A percentile compares a stretch with the other conserved stretches of the same genome.
Evolutionary conservation across 176 grass and related monocot genomes (phyloP).

Genomic region (Raddia guianensis): DNA sequence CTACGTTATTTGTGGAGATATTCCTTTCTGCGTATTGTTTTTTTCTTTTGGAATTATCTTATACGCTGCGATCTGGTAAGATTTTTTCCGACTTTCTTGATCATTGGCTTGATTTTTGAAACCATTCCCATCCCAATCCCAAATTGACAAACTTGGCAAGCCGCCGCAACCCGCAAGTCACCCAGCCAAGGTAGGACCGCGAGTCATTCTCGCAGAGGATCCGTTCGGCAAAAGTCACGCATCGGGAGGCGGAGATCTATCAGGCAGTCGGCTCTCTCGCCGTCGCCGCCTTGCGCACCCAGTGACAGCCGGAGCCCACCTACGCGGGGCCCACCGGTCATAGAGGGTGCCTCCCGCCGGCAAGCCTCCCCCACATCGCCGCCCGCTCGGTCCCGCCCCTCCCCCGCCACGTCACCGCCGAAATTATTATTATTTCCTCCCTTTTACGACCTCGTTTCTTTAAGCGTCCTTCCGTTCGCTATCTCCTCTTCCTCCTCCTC

Average conservation of each 20-base stretch:
- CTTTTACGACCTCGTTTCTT: conserved; percentile 51
- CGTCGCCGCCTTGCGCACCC: neutral
- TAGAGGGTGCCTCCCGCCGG: neutral
- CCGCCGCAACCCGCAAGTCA: neutral
- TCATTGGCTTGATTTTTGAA: neutral
- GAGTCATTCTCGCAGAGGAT: conserved; percentile 42
- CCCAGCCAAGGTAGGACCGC: conserved; percentile 17
- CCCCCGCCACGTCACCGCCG: conserved; percentile 59
- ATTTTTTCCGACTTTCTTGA: neutral
- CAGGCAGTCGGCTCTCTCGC: conserved; percentile 18
- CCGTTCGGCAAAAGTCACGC: conserved; percentile 25
- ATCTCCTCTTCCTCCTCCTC: conserved; percentile 42
- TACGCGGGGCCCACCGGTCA: neutral
- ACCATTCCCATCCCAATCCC: neutral
- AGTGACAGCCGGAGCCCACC: neutral
- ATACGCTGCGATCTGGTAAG: neutral
- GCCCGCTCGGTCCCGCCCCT: conserved; percentile 27
- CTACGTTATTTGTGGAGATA: neutral
- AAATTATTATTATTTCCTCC: conserved; percentile 53
- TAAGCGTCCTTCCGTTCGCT: conserved; percentile 49
- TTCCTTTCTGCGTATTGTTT: neutral
- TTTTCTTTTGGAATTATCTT: neutral
- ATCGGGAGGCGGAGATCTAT: conserved; percentile 62
- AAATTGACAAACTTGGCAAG: neutral
- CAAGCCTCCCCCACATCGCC: conserved; percentile 33